Evolutionary conservation across 163 green algal species (phyloP), one percentile per base, ranked within the genome.

Genomic region (Volvox carteri): DNA sequence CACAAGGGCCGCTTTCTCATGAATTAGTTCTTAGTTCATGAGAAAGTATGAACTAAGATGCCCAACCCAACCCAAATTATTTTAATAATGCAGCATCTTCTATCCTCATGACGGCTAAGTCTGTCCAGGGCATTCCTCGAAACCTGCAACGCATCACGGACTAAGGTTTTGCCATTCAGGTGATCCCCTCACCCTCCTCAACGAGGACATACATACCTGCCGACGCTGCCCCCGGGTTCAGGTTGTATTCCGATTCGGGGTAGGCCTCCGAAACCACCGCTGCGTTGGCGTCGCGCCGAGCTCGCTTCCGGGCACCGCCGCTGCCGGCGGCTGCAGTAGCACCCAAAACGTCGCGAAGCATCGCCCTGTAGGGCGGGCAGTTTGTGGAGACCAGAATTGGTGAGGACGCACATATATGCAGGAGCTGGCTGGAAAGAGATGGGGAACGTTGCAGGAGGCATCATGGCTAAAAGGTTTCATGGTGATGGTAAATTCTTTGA

Each of bases 231-330:
- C 91, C 86, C 23, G 89, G 89, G 78, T 92, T 90, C 0, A 94
- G 79, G 81, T 96, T 94, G 85, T 95, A 96, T 89, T 98, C 95
- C 28, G 93, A 94, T 75, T 98, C 97, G 18, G 94, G 94, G 85
- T 95, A 96, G 0, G 94, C 95, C 88, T 98, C 96, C 9, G 91
- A 94, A 16, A 96, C 76, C 2, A 96, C 90, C 8, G 67, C 67
- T 4, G 67, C 83, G 35, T 88, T 88, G 35, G 83, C 67, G 48
- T 88, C 83, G 18, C 48, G 62, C 1, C 80, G 83, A 42, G 58
- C 90, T 44, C 72, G 87, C 76, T 90, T 93, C 42, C 44, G 42
- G 37, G 50, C 78, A 30, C 46, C 67, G 4, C 16, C 67, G 41
- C 28, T 50, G 56, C 44, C 41, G 3, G 28, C 52, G 16, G 50